Evolutionary conservation across 2,329 filamentous ascomycete genomes (phyloP).

Genomic region (Fusarium brevicatenulatum): DNA sequence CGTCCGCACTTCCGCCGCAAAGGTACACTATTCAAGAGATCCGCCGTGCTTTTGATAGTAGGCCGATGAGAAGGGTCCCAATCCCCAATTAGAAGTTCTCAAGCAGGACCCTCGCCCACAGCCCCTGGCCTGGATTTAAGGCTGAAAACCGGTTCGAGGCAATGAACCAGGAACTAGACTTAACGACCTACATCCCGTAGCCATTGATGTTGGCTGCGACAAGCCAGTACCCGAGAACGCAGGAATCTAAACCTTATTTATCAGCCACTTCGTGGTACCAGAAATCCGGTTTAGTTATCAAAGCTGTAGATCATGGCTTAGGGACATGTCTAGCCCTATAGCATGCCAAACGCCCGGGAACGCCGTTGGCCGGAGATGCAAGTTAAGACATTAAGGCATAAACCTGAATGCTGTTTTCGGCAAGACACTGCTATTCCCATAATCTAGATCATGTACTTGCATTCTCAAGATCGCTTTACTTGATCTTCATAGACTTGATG

Average conservation of each 20-base stretch:
- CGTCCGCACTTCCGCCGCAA: too few species aligned
- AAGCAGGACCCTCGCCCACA: rapidly evolving
- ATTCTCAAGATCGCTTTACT: rapidly evolving
- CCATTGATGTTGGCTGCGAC: neutral
- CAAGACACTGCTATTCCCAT: rapidly evolving
- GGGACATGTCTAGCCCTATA: neutral
- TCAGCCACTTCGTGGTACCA: too few species aligned
- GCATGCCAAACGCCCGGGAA: neutral
- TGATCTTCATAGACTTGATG: rapidly evolving
- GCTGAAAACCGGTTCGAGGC: rapidly evolving
- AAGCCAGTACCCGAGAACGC: neutral
- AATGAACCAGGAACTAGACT: neutral
- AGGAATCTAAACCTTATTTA: neutral
- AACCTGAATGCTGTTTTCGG: neutral
- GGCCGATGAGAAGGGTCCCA: too few species aligned
- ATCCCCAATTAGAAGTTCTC: too few species aligned
- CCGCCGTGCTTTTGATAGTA: too few species aligned
- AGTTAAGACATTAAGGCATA: neutral
- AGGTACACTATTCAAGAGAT: too few species aligned
- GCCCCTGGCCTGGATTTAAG: neutral
- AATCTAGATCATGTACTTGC: neutral
- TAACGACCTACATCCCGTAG: neutral
- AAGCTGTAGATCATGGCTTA: neutral
- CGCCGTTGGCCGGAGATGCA: neutral
- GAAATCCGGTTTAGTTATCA: neutral